A percentile compares a stretch with the other conserved stretches of the same genome.
Conservation (phyloP, 2,329 filamentous ascomycete genomes). For the Passalora sequoiae region DNA sequence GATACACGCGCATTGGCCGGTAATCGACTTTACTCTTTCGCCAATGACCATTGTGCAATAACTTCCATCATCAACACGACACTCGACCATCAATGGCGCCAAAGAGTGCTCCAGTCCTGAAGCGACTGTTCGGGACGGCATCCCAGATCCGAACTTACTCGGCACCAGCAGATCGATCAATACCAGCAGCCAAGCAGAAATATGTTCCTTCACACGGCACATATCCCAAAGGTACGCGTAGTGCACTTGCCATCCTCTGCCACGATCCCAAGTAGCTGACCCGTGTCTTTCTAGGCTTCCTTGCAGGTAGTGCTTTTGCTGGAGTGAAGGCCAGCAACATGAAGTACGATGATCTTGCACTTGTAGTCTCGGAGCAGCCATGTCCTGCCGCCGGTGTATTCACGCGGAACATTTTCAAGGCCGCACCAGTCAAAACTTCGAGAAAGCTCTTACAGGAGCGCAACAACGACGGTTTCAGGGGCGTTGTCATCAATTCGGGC, state of each 20-base stretch:
- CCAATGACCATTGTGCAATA: too few relatives aligned
- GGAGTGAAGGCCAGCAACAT: constrained; percentile 93
- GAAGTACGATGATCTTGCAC: constrained; percentile 80
- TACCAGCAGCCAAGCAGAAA: constrained; percentile 79
- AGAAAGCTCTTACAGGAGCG: constrained; percentile 54
- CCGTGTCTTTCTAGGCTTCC: too few relatives aligned
- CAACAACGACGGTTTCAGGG: constrained; percentile 67
- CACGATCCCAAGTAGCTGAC: too few relatives aligned
- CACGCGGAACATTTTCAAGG: constrained; percentile 97
- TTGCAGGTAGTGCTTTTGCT: constrained; percentile 78
- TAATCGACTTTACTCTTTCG: too few relatives aligned
- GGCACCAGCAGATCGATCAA: constrained; percentile 52
- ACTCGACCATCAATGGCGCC: constrained; percentile 22
- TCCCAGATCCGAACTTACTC: constrained; percentile 52
- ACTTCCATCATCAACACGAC: too few relatives aligned
- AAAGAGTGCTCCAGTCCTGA: constrained; percentile 13
- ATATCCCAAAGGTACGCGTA: constrained; percentile 87
- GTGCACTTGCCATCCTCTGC: too few relatives aligned
- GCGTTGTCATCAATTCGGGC: constrained; percentile 88
- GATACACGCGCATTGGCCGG: too few relatives aligned
- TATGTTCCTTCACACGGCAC: constrained; percentile 80
- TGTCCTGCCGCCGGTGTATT: constrained; percentile 89
- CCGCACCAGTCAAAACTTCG: constrained; percentile 86
- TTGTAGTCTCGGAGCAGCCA: constrained; percentile 79
- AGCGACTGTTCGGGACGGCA: constrained; percentile 24